Conservation (phyloP, 163 green algal species). For the Trebouxiophyceae sp. region DNA sequence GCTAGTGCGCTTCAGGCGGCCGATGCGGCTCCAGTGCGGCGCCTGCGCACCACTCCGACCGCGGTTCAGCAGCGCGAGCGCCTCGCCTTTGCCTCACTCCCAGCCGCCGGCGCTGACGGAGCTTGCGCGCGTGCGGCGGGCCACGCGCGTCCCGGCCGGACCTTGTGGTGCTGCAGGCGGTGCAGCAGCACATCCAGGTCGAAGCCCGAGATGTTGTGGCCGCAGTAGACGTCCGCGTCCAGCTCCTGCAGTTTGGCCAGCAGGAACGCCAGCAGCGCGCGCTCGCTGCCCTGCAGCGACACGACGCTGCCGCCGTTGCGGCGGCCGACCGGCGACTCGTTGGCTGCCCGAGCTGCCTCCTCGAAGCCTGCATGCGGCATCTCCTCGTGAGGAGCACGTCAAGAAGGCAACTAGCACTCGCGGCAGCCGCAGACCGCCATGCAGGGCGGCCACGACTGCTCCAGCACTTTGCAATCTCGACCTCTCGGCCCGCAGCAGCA, state of each 20-base stretch:
- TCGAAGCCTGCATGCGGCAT: conserved; percentile 86
- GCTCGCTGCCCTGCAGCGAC: conserved; percentile 59
- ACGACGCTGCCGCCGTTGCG: conserved; percentile 68
- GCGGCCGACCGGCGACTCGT: conserved; percentile 49
- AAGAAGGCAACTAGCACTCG: too few relatives aligned
- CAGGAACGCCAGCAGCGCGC: conserved; percentile 80
- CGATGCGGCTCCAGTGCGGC: conserved; percentile 86
- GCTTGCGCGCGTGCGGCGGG: too few relatives aligned
- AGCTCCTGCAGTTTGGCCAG: conserved; percentile 71
- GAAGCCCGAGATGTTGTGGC: conserved; percentile 91
- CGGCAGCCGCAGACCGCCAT: too few relatives aligned
- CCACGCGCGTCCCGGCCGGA: too few relatives aligned
- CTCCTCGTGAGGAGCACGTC: too few relatives aligned
- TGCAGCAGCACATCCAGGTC: conserved; percentile 93
- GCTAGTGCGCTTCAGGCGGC: conserved; percentile 77
- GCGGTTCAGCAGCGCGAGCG: too few relatives aligned
- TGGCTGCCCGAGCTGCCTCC: conserved; percentile 45
- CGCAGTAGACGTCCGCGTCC: conserved; percentile 90
- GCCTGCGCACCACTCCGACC: too few relatives aligned
- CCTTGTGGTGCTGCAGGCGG: conserved; percentile 84
- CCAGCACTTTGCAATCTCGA: too few relatives aligned
- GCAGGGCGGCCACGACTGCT: too few relatives aligned
- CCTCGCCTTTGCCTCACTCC: too few relatives aligned
- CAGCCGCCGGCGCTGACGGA: too few relatives aligned
- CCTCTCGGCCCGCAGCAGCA: too few relatives aligned